Base-by-base conservation (phyloP, 1,139 yeast genomes). In the Entelexis paramagnoliae region DNA sequence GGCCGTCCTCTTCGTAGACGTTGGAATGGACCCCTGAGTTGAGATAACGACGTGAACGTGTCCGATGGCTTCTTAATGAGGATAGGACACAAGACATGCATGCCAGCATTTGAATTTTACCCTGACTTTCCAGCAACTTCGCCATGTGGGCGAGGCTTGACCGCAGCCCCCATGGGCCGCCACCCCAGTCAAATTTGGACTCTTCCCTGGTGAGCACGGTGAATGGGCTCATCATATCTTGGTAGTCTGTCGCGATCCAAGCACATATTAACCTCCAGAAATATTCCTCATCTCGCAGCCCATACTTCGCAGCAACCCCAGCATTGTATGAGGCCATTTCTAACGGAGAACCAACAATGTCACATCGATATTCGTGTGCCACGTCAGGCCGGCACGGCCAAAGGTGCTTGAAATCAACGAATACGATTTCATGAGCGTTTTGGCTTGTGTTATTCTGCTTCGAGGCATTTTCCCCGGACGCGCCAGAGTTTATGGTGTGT, bases 41-140 rank as follows among this genome's bases (percentile, higher is more conserved):
- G 6, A 16, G 8, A 19, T 28, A 34, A 24, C 44, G 38, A 16
- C 45, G 45, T 29, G 44, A 39, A 16, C 24, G 35, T 8, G 17
- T 22, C 1, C 47, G 46, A 20, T 42, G 34, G 34, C 49, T 36
- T 4, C 54, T 19, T 24, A 53, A 34, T 4, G 53, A 26, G 1
- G 56, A 49, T 2, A 56, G 41, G 8, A 55, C 35, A 19, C 53
- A 39, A 11, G 58, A 48, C 20, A 56, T 39, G 17, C 57, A 46
- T 2, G 95, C 96, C 20, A 91, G 71, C 95, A 89, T 87, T 64
- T 89, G 97, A 22, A 86, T 69, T 61, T 89, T 83, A 3, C 81
- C 80, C 48, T 72, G 65, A 40, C 62, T 67, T 60, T 83, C 93
- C 62, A 82, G 88, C 60, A 82, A 81, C 1, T 68, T 64, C 63